Evolutionary conservation across 148 eudicot genomes (phyloP), one percentile per base, ranked within the genome.

Genomic region (Camellia lanceoleosa): DNA sequence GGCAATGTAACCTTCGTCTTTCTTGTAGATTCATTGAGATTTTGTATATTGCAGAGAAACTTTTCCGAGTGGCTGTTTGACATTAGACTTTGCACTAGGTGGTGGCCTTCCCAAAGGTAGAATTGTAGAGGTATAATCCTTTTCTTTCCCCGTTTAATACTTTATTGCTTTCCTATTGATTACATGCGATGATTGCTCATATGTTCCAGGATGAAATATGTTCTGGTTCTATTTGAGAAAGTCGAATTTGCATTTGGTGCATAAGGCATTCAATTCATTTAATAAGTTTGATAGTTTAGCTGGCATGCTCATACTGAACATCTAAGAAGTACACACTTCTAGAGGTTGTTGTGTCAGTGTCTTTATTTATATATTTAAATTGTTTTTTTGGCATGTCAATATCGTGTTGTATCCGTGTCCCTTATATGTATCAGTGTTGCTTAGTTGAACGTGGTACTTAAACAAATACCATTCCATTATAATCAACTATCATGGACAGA

Each of bases 91-190:
- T 84, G 98, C 98, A 59, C 85, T 95, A 71, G 98, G 97, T 68
- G 98, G 98, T 74, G 98, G 98, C 74, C 89, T 95, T 65, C 98
- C 98, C 18, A 93, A 90, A 87, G 98, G 98, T 64, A 90, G 98
- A 84, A 93, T 95, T 68, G 98, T 95, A 3, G 98, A 95, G 96
- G 98, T 95, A 77, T 78, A 20, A 23, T 70, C 54, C 41, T 20
- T 71, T 16, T 15, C 1, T 14, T 9, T n/a, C 44, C 12, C 13
- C 19, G 16, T 30, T 5, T 18, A 1, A n/a, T 42, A 18, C 16
- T 49, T 12, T 42, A 3, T 61, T 61, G 55, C 43, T n/a, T 16
- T 44, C 44, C 42, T 19, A 63, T 47, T 19, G 42, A 59, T 46
- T 62, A 19, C 79, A 7, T 19, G 54, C 20, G 43, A 15, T 76